Evolutionary conservation across 345 rosid species (phyloP).

Genomic region (Garcia nutans): DNA sequence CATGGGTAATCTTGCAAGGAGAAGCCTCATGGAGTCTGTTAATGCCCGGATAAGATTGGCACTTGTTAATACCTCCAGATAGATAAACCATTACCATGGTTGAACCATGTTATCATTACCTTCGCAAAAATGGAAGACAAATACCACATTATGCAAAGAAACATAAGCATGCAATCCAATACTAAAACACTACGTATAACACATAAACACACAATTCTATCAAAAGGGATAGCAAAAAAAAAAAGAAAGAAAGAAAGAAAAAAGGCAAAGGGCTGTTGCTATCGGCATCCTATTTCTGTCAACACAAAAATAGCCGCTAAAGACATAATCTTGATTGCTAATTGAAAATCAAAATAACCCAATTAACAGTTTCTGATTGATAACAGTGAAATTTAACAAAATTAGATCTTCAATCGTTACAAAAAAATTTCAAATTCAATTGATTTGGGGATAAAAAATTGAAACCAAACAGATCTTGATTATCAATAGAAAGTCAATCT

Average conservation of each 20-base stretch:
- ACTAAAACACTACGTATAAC: too few relatives aligned
- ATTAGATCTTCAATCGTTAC: too few relatives aligned
- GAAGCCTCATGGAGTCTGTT: slow-evolving; percentile 24
- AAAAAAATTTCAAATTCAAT: neutral
- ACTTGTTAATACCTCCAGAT: slow-evolving; percentile 42
- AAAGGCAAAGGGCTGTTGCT: neutral
- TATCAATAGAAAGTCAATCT: neutral
- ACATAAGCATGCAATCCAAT: neutral
- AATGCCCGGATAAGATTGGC: slow-evolving; percentile 24
- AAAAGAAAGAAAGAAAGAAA: too few relatives aligned
- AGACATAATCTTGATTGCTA: neutral
- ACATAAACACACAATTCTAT: too few relatives aligned
- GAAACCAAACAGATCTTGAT: neutral
- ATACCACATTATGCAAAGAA: slow-evolving; percentile 2
- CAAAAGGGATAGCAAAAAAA: neutral
- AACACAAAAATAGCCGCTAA: neutral
- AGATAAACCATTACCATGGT: slow-evolving; percentile 52
- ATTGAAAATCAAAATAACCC: neutral
- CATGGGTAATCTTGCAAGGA: slow-evolving; percentile 23
- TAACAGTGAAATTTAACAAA: too few relatives aligned
- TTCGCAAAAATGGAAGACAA: slow-evolving; percentile 23
- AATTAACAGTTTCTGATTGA: too few relatives aligned
- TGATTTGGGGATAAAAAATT: neutral
- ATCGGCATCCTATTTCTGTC: neutral
- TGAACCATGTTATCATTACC: slow-evolving; percentile 49